phyloP scores from a whole-genome alignment of 805 yeast species.

The Nakazawaea anatomiae region DNA sequence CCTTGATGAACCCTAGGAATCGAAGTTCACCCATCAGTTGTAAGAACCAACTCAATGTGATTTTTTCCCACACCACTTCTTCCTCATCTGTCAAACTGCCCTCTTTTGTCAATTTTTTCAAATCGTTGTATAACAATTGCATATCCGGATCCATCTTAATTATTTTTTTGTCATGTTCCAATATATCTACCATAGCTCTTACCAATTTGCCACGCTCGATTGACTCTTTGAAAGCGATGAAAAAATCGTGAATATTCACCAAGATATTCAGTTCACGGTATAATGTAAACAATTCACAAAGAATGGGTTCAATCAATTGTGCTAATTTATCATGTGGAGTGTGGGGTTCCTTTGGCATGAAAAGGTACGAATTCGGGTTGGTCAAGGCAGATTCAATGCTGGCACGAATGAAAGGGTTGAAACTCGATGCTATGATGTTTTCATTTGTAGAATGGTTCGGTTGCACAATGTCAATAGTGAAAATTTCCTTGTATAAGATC shows the following conservation, averaged over 20 bases:
- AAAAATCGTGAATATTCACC: constrained; percentile 30
- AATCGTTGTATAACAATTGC: not conserved
- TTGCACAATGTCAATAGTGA: constrained; percentile 25
- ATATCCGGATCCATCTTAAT: not conserved
- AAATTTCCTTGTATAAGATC: constrained; percentile 34
- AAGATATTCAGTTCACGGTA: constrained; percentile 74
- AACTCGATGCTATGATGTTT: constrained; percentile 22
- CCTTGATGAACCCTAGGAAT: constrained; percentile 62
- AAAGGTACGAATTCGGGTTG: constrained; percentile 27
- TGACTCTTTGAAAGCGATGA: constrained; percentile 32
- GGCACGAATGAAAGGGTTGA: constrained; percentile 39
- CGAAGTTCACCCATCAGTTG: constrained; percentile 69
- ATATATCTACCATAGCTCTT: constrained; percentile 7
- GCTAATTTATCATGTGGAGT: constrained; percentile 19
- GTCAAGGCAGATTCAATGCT: constrained; percentile 33
- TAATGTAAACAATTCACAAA: constrained; percentile 54
- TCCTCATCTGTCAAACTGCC: constrained; percentile 13
- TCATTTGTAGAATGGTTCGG: constrained; percentile 5
- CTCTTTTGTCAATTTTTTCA: not conserved
- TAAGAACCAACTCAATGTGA: constrained; percentile 65
- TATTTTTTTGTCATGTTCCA: not conserved
- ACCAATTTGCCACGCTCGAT: constrained; percentile 25
- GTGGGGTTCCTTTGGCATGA: not conserved
- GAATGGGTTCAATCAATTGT: constrained; percentile 41
- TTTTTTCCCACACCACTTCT: constrained; percentile 49